Evolutionary conservation across 495 filamentous ascomycete genomes (phyloP), one percentile per base, ranked within the genome.

Genomic region (Trichoderma reesei): DNA sequence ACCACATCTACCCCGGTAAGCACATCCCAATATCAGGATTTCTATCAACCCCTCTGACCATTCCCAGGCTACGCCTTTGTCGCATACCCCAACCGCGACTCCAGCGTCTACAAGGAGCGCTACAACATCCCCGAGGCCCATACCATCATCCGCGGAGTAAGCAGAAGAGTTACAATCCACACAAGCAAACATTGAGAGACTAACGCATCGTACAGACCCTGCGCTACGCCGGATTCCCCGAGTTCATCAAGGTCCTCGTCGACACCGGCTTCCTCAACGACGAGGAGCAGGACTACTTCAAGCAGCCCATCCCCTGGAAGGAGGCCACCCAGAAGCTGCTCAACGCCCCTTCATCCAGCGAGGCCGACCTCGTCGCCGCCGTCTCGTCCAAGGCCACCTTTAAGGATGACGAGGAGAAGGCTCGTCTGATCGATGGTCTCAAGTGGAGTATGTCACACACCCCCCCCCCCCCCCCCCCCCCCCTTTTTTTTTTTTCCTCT

Each of bases 71-170:
- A 86, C 71, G 86, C 90, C 33, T 94, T 96, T 70, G 91, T 96
- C 62, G 92, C 88, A 9, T 98, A 98, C 74, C 90, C 91, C 11
- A 97, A 97, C 83, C 82, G 93, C 63, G 91, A 97, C 76, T 94
- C 89, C 1, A 91, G 86, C 0, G 81, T 86, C 18, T 98, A 90
- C 83, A 85, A 84, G 66, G 90, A 95, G 79, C 83, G 88, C 46
- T 98, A 97, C 83, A 83, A 80, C 71, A 97, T 97, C 71, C 92
- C 92, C 64, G 92, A 97, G 75, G 87, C 86, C 6, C 74, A 88
- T 69, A 90, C 84, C 56, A 80, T 90, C 73, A 77, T 89, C 69
- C 75, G 77, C 63, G 75, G 70, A 65, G 18, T 36, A 13, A 37
- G 33, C 14, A 18, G 3, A 3, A 13, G 39, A 26, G 26, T 26